Conservation (phyloP, 2,329 filamentous ascomycete species). For the Hypoxylon sp. region DNA sequence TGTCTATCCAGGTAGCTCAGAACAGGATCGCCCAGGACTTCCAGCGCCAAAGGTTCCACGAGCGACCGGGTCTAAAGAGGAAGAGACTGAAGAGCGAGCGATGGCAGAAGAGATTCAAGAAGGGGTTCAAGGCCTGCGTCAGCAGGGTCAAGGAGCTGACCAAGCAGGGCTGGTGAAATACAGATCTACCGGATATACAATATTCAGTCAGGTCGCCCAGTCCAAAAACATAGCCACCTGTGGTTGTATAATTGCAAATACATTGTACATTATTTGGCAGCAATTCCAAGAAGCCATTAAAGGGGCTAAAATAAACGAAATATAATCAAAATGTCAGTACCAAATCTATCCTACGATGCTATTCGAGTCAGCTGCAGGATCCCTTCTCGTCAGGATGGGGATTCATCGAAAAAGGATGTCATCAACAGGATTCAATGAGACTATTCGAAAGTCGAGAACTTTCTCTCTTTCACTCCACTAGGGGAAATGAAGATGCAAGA, state of each 20-base stretch:
- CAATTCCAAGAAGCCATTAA: too few relatives aligned
- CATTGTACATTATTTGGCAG: slow-evolving; percentile 1
- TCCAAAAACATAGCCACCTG: slow-evolving; percentile 2
- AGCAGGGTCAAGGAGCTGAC: slow-evolving; percentile 73
- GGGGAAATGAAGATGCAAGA: too few relatives aligned
- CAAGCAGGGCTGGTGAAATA: slow-evolving; percentile 76
- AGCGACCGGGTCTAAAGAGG: slow-evolving; percentile 77
- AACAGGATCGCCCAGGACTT: slow-evolving; percentile 69
- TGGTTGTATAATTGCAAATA: slow-evolving; percentile 7
- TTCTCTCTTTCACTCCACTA: too few relatives aligned
- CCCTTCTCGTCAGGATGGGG: too few relatives aligned
- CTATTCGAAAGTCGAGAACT: too few relatives aligned
- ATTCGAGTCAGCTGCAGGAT: too few relatives aligned
- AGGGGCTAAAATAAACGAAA: too few relatives aligned
- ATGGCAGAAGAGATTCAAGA: slow-evolving; percentile 74
- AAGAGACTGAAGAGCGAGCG: slow-evolving; percentile 77
- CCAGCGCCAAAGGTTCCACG: slow-evolving; percentile 72
- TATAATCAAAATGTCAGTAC: too few relatives aligned
- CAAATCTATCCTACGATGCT: too few relatives aligned
- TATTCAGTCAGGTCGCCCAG: slow-evolving; percentile 11
- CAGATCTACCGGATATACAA: slow-evolving; percentile 32
- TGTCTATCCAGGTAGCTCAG: slow-evolving; percentile 50
- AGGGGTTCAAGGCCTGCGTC: slow-evolving; percentile 72
- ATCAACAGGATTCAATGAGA: too few relatives aligned
- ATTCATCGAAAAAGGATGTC: too few relatives aligned